Conservation (phyloP, 257 asterid genomes). For the Echium plantagineum region DNA sequence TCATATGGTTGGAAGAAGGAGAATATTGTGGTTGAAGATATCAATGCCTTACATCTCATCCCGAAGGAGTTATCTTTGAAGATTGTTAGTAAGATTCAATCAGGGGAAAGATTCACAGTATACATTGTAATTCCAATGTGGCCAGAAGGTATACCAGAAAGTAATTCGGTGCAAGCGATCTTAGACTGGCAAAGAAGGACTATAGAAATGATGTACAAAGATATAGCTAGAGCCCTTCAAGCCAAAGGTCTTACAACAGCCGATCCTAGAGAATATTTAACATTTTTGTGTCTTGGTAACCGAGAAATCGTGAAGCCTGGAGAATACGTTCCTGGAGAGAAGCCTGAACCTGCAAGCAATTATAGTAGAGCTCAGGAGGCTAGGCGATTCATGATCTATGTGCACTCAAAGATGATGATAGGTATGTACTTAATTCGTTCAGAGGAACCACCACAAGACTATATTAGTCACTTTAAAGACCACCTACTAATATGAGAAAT, state of each 20-base stretch:
- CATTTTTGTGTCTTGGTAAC: constrained; percentile 87
- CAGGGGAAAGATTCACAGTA: constrained; percentile 55
- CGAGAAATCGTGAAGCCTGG: constrained; percentile 37
- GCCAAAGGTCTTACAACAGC: constrained; percentile 35
- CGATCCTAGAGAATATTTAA: constrained; percentile 58
- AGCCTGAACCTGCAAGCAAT: constrained; percentile 52
- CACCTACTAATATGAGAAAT: too few species aligned
- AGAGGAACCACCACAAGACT: background rate
- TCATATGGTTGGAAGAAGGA: constrained; percentile 57
- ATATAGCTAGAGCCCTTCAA: constrained; percentile 38
- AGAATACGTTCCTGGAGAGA: constrained; percentile 48
- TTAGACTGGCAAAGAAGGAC: constrained; percentile 92
- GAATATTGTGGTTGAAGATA: constrained; percentile 33
- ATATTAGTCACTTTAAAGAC: too few species aligned
- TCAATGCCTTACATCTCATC: constrained; percentile 56
- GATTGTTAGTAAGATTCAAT: constrained; percentile 62
- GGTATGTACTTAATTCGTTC: constrained; percentile 21
- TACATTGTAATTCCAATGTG: constrained; percentile 90
- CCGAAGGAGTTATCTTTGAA: constrained; percentile 81
- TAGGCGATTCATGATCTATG: constrained; percentile 93
- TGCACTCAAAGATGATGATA: constrained; percentile 88
- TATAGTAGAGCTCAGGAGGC: constrained; percentile 66
- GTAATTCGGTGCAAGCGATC: constrained; percentile 80
- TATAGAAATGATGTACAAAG: constrained; percentile 94
- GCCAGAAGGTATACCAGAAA: constrained; percentile 88